phyloP scores from a whole-genome alignment of 1,284 basidiomycete species.

The Neolentinus lepideus region DNA sequence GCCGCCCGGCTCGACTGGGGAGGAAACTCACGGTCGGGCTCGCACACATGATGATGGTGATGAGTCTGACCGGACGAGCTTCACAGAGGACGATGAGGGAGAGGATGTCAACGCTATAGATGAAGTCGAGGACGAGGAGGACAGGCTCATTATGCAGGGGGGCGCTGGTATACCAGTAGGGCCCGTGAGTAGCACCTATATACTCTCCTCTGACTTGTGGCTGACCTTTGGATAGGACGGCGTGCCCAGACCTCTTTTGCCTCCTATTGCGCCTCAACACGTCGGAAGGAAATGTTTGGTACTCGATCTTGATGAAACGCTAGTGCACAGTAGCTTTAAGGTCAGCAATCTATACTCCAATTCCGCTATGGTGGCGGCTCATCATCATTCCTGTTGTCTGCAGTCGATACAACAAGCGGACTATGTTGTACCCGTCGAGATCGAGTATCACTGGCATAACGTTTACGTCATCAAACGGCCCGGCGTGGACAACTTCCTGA shows the following conservation, averaged over 20 bases:
- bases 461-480: slow-evolving; percentile 99
- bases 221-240: slow-evolving; percentile 57
- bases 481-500: slow-evolving; percentile 95
- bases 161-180: slow-evolving; percentile 81
- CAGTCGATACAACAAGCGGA: slow-evolving; percentile 94
- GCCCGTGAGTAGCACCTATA: slow-evolving; percentile 40
- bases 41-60: slow-evolving; percentile 27
- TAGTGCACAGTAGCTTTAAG: slow-evolving; percentile 93
- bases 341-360: slow-evolving; percentile 27
- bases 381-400: slow-evolving; percentile 4
- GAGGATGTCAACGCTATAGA: slow-evolving; percentile 34
- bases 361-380: slow-evolving; percentile 3
- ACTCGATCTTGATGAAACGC: slow-evolving; percentile 92
- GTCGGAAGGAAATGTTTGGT: slow-evolving; percentile 88
- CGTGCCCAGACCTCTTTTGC: slow-evolving; percentile 75
- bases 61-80: slow-evolving; percentile 36
- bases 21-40: slow-evolving; percentile 29
- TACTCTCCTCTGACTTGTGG: slow-evolving; percentile 4
- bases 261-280: slow-evolving; percentile 68
- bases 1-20: slow-evolving; percentile 60
- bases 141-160: slow-evolving; percentile 71
- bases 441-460: slow-evolving; percentile 96
- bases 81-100: slow-evolving; percentile 40
- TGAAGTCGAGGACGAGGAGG: slow-evolving; percentile 71
- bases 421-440: slow-evolving; percentile 98